Evolutionary conservation across 1,284 basidiomycete species (phyloP), one percentile per base, ranked within the genome.

Genomic region (Agaricales sp.): DNA sequence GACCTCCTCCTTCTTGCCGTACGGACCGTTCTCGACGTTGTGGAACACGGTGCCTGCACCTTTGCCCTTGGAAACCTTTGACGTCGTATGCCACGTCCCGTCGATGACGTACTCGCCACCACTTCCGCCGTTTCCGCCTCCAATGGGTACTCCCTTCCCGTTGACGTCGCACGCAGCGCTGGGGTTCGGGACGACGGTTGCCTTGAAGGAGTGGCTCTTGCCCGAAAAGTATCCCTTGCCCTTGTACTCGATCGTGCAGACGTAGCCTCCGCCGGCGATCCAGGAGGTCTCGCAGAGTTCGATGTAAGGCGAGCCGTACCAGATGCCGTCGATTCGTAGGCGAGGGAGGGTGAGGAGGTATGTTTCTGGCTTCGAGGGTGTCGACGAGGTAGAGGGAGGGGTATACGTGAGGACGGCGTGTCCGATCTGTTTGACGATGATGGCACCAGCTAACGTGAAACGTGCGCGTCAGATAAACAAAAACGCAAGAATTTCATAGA

Each of bases 141-240:
- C n/a, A n/a, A n/a, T n/a, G n/a, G n/a, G n/a, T 52, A 30, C 61
- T 48, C 49, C 56, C 39, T 65, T 58, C 19, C 67, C 58, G 37
- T 60, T 37, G 1, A 65, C 60, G n/a, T n/a, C n/a, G n/a, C n/a
- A n/a, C n/a, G n/a, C n/a, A n/a, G n/a, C n/a, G n/a, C n/a, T n/a
- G n/a, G n/a, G n/a, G n/a, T n/a, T n/a, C 8, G 67, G 61, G 1
- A 74, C 66, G 26, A 95, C 65, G 12, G 74, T 73, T 3, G 95
- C 92, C 67, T 93, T 95, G 81, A 90, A 96, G 8, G 82, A 76
- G 69, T 99, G 95, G 2, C 90, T 80, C 67, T 94, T 96, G 55
- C 94, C 93, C 23, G 82, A 80, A 62, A 97, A 93, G 71, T 94
- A 97, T 25, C 91, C 95, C 60, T 92, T 92, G 67, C 94, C 95